Conservation (phyloP, 2,329 filamentous ascomycete genomes). For the Aureobasidium sp. region DNA sequence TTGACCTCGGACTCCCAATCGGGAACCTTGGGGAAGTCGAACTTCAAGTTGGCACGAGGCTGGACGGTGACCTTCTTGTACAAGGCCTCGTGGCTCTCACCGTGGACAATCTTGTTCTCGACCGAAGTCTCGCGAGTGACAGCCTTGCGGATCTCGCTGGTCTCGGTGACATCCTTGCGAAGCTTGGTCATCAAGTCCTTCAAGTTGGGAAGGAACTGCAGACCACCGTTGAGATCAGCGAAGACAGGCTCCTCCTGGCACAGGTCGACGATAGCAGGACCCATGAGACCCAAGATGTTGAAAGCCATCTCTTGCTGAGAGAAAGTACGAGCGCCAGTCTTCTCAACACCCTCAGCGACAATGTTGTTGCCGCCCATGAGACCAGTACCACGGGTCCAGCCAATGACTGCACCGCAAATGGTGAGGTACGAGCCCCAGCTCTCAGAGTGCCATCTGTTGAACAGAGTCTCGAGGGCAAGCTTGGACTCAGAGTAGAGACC, state of each 20-base stretch:
- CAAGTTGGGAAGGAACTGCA: conserved; percentile 94
- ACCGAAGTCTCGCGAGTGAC: conserved; percentile 93
- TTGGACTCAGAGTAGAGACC: conserved; percentile 98
- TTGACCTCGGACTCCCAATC: conserved; percentile 88
- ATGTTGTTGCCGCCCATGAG: conserved; percentile 98
- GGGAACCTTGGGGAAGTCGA: conserved; percentile 82
- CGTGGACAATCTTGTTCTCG: conserved; percentile 96
- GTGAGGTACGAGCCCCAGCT: conserved; percentile 97
- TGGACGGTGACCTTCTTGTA: conserved; percentile 93
- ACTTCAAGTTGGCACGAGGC: conserved; percentile 96
- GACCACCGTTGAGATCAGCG: conserved; percentile 92
- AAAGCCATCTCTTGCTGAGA: conserved; percentile 99
- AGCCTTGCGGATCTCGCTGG: conserved; percentile 83
- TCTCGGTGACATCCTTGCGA: conserved; percentile 90
- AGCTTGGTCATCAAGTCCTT: conserved; percentile 91
- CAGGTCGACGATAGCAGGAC: conserved; percentile 83
- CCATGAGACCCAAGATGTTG: conserved; percentile 94
- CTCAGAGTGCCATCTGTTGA: conserved; percentile 98
- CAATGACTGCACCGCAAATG: conserved; percentile 95
- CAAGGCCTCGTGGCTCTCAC: conserved; percentile 79
- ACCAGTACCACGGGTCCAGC: conserved; percentile 97
- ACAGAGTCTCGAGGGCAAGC: conserved; percentile 89
- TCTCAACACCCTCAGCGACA: conserved; percentile 93
- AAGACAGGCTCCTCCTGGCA: conserved; percentile 95
- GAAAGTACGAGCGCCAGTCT: conserved; percentile 94